phyloP scores from a whole-genome alignment of 768 basidiomycete species.

The Erythrobasidium yunnanense region DNA sequence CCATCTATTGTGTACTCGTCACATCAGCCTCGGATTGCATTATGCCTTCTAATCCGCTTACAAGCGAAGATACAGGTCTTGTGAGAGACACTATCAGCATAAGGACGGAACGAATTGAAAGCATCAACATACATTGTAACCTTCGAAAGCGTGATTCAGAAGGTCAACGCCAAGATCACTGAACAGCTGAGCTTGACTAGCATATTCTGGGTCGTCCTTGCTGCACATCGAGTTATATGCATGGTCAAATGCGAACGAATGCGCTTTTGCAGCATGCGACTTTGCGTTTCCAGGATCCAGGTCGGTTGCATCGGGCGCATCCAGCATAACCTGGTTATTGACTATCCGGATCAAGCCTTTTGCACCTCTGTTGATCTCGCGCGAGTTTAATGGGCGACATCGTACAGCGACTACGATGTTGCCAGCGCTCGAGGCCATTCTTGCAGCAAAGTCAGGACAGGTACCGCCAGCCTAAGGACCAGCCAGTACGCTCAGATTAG shows the following conservation, averaged over 20 bases:
- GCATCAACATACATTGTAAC: constrained; percentile 39
- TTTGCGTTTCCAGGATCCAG: constrained; percentile 51
- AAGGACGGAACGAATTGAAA: background rate
- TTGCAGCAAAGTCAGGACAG: too few species aligned
- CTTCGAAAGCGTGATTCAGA: constrained; percentile 85
- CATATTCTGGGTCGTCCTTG: constrained; percentile 77
- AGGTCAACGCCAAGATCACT: constrained; percentile 88
- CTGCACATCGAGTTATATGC: constrained; percentile 83
- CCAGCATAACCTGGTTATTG: constrained; percentile 5
- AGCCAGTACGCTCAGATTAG: too few species aligned
- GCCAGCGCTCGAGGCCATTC: background rate
- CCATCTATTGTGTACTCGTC: constrained; percentile 38
- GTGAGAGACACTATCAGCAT: background rate
- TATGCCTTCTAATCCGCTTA: constrained; percentile 40
- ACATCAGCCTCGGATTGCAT: too few species aligned
- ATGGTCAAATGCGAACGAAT: constrained; percentile 92
- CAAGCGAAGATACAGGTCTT: constrained; percentile 93
- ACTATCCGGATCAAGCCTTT: constrained; percentile 86
- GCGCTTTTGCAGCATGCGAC: constrained; percentile 51
- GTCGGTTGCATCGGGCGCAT: background rate
- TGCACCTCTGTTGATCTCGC: constrained; percentile 86
- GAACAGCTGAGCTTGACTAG: constrained; percentile 87
- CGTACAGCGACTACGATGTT: constrained; percentile 40
- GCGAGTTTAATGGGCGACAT: constrained; percentile 90
- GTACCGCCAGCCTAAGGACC: too few species aligned